Base-by-base conservation (phyloP, 2,329 filamentous ascomycete species). In the Epichloe sp. region DNA sequence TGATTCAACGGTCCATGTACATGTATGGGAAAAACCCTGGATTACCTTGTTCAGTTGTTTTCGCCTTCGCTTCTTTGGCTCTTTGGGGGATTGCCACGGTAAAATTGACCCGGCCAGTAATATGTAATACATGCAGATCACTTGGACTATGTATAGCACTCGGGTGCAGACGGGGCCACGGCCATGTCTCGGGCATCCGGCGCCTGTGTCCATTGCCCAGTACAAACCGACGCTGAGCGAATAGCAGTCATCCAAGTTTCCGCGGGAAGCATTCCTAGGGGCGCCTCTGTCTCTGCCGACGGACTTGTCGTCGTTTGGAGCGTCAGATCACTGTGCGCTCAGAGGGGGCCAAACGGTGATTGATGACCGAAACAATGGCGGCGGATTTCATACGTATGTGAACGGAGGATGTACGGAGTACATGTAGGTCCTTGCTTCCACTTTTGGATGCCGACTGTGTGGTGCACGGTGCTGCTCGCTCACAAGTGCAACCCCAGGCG, bases 161-260 rank as follows among this genome's bases (percentile, higher is more conserved):
- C 82, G 80, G 80, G 79, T 43, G 68, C 72, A 54, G 65, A 68
- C 10, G 78, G 78, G 23, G 2, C 69, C 43, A 63, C 61, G 52
- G 61, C 59, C 42, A 44, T 65, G 59, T 63, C 61, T 64, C 61
- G 56, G 52, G 56, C 55, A 43, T 53, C 57, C 44, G 58, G 58
- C 46, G 58, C 62, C 35, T 60, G 59, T 53, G 48, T 63, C 60
- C 60, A 53, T 58, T 70, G 68, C 53, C 68, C 71, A 49, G 45
- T 8, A 40, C 68, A 68, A 59, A 60, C n/a, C n/a, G 45, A 26
- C 34, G 26, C 38, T 8, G 49, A 47, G 35, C 38, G 26, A 37
- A 43, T 47, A 37, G 26, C 36, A 12, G 49, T 51, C 23, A 34
- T 53, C 21, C 38, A 12, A 14, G 47, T 41, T 41, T 31, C 14